Base-by-base conservation (phyloP, 2,329 filamentous ascomycete genomes). In the Alternaria sp. region DNA sequence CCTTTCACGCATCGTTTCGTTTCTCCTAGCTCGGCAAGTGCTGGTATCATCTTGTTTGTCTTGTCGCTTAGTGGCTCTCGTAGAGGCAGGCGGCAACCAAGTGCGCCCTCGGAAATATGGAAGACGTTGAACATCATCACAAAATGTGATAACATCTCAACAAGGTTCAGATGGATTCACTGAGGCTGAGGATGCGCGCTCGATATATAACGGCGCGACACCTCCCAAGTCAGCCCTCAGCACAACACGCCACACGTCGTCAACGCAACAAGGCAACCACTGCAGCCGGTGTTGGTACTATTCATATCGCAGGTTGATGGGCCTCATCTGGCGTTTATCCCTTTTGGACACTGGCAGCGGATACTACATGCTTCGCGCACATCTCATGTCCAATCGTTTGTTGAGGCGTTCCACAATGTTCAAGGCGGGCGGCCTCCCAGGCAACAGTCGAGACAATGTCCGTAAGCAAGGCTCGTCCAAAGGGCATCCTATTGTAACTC, bases 281-380 rank as follows among this genome's bases (percentile, higher is more conserved):
- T 63, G 67, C 68, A 69, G 68, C 67, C 41, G 53, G 45, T 46
- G 46, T n/a, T 60, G 45, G 47, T 65, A 26, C 67, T 63, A 67
- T 60, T 60, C 30, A 47, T 55, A 63, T 59, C 59, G 21, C 15
- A 50, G n/a, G 33, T 41, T 44, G 54, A 21, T 55, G 53, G 63
- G 20, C 51, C 63, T 55, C 84, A 83, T 63, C 20, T 43, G 57
- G 58, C 59, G 57, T 60, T 57, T 65, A 25, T 30, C 37, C 28
- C n/a, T 41, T 23, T 53, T 26, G 11, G 28, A 56, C 7, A 10
- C 44, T 46, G 21, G 60, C n/a, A 47, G 58, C 65, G 53, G 49
- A 25, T 54, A 33, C 30, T 43, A 5, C 18, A 43, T 37, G 23
- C 23, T 21, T 43, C 18, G 33, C 47, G 45, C 14, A 47, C 30